A percentile compares a stretch with the other conserved stretches of the same genome.
Evolutionary conservation across 2,329 filamentous ascomycete genomes (phyloP).

Genomic region (Colletotrichum sublineola): DNA sequence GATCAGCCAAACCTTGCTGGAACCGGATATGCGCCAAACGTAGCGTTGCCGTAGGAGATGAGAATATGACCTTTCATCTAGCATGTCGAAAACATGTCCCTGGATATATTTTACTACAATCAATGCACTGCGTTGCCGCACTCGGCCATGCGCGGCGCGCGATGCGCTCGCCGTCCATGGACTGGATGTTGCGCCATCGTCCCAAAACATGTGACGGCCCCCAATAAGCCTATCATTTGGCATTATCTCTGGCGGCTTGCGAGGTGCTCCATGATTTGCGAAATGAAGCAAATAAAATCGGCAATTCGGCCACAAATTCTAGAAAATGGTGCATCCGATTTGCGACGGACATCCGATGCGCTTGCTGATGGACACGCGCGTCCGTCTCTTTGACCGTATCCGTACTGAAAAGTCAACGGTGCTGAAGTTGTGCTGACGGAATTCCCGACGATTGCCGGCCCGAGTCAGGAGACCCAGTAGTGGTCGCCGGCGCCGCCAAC

Average conservation of each 20-base stretch:
- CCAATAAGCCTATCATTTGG: not conserved
- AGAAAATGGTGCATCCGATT: not conserved
- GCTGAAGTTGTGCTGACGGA: slow-evolving; percentile 5
- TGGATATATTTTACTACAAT: not conserved
- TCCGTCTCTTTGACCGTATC: not conserved
- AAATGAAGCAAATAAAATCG: not conserved
- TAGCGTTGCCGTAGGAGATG: slow-evolving; percentile 33
- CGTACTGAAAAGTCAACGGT: not conserved
- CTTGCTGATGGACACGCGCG: slow-evolving; percentile 13
- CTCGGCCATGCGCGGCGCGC: not conserved
- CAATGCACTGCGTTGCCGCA: not conserved
- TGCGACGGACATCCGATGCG: not conserved
- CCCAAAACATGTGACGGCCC: slow-evolving; percentile 12
- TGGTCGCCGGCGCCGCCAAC: slow-evolving; percentile 12
- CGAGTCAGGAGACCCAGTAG: slow-evolving; percentile 20
- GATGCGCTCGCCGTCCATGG: not conserved
- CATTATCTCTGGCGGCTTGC: not conserved
- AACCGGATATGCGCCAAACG: slow-evolving; percentile 15
- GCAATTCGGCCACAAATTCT: not conserved
- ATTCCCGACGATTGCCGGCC: slow-evolving; percentile 34
- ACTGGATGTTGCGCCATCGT: not conserved
- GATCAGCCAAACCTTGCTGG: slow-evolving; percentile 7
- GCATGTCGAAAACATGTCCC: not conserved
- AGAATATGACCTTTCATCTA: slow-evolving; percentile 29
- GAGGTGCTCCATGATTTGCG: not conserved